Percentiles rank a stretch among this genome's conserved stretches.
Conservation (phyloP, 176 grass and related monocot species). For the Juncus inflexus region DNA sequence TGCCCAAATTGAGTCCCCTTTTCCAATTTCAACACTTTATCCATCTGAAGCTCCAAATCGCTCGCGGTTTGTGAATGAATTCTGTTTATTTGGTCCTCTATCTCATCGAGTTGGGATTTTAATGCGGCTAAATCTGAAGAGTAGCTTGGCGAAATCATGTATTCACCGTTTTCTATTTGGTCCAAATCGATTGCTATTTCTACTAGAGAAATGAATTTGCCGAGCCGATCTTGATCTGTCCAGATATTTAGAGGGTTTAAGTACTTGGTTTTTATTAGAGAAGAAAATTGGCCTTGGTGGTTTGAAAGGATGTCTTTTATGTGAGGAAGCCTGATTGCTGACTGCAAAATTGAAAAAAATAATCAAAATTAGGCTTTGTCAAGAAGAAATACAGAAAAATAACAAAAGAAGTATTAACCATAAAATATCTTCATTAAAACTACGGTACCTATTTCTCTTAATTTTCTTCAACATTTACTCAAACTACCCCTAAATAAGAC, state of each 20-base stretch:
- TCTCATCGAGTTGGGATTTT: slow-evolving; percentile 58
- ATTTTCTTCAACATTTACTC: no score
- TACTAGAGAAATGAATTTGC: slow-evolving; percentile 58
- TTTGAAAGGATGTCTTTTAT: slow-evolving; percentile 68
- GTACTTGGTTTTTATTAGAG: slow-evolving; percentile 59
- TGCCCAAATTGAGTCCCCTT: slow-evolving; percentile 82
- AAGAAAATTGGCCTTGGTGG: slow-evolving; percentile 71
- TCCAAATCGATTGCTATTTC: slow-evolving; percentile 73
- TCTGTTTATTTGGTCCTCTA: slow-evolving; percentile 71
- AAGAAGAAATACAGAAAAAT: background rate
- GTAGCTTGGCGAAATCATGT: slow-evolving; percentile 86
- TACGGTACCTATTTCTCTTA: no score
- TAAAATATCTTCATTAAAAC: no score
- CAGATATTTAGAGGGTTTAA: slow-evolving; percentile 54
- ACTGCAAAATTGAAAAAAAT: slow-evolving; percentile 47
- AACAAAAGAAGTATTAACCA: background rate
- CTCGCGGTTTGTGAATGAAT: slow-evolving; percentile 58
- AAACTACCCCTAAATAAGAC: no score
- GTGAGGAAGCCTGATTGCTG: slow-evolving; percentile 48
- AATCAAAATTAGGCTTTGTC: slow-evolving; percentile 12
- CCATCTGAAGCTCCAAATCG: slow-evolving; percentile 83
- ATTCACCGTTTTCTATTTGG: slow-evolving; percentile 83
- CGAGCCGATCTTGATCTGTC: slow-evolving; percentile 52
- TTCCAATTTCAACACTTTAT: slow-evolving; percentile 85
- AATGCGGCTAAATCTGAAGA: slow-evolving; percentile 54